Evolutionary conservation across 2,329 filamentous ascomycete genomes (phyloP).

Genomic region (Fusarium sp.): DNA sequence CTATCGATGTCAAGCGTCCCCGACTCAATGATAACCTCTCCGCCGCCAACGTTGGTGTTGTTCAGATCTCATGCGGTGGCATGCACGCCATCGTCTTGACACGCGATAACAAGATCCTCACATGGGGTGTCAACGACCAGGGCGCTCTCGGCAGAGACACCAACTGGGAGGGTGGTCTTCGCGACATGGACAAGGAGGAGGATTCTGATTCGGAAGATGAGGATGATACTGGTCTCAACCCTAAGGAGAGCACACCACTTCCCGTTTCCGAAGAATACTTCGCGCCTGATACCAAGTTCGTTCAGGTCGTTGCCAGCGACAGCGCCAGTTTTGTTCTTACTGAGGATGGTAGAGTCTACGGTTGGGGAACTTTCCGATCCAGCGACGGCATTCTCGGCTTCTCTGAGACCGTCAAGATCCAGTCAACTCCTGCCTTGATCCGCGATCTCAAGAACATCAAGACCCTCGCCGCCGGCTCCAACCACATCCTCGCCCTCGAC

Average conservation of each 20-base stretch:
- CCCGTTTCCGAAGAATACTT: slow-evolving; percentile 71
- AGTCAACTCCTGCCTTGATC: slow-evolving; percentile 66
- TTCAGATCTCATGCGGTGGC: slow-evolving; percentile 81
- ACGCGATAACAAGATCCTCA: slow-evolving; percentile 82
- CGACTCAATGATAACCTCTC: slow-evolving; percentile 78
- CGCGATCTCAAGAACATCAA: slow-evolving; percentile 75
- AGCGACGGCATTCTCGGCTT: slow-evolving; percentile 75
- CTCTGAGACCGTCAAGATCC: slow-evolving; percentile 63
- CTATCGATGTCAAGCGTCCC: slow-evolving; percentile 83
- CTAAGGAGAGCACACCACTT: slow-evolving; percentile 76
- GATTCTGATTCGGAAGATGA: slow-evolving; percentile 70
- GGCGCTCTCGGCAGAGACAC: slow-evolving; percentile 83
- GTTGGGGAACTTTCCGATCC: slow-evolving; percentile 85
- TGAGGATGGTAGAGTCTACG: slow-evolving; percentile 79
- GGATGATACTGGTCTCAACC: slow-evolving; percentile 75
- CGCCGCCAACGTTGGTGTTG: slow-evolving; percentile 75
- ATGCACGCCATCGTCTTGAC: slow-evolving; percentile 86
- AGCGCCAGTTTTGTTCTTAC: slow-evolving; percentile 83
- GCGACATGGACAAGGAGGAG: slow-evolving; percentile 65
- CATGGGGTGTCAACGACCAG: slow-evolving; percentile 91
- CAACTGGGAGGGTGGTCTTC: slow-evolving; percentile 72
- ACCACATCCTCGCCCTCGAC: slow-evolving; percentile 78
- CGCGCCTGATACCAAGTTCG: slow-evolving; percentile 69
- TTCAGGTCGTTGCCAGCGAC: slow-evolving; percentile 77
- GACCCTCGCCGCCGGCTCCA: slow-evolving; percentile 74